A percentile compares a stretch with the other conserved stretches of the same genome.
phyloP scores from a whole-genome alignment of 148 eudicot species.

The Rhododendron henanense region DNA sequence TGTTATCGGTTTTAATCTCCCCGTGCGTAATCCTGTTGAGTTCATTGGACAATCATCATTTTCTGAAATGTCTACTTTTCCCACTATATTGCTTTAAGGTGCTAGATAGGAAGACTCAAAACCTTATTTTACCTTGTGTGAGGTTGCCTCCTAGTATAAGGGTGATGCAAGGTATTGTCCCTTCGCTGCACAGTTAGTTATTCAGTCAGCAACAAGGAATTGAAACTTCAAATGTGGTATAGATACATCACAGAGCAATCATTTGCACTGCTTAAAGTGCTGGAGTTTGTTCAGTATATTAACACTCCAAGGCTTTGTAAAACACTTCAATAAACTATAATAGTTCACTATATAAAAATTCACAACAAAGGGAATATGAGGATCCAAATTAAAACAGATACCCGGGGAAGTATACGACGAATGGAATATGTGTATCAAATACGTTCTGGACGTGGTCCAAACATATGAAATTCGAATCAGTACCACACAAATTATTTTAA shows the following conservation, averaged over 20 bases:
- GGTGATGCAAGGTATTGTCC: constrained; percentile 70
- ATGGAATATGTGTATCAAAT: neutral
- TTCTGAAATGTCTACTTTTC: neutral
- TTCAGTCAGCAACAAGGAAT: neutral
- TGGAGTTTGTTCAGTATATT: neutral
- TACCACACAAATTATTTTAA: neutral
- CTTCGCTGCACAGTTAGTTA: constrained; percentile 39
- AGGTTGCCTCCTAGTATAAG: constrained; percentile 87
- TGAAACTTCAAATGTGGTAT: neutral
- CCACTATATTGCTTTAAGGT: neutral
- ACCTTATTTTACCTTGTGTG: constrained; percentile 49
- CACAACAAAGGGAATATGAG: neutral
- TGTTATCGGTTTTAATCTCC: constrained; percentile 29
- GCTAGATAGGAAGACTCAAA: neutral
- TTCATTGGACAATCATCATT: neutral
- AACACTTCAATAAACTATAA: neutral
- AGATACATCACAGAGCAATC: neutral
- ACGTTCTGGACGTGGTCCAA: neutral
- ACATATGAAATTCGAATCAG: neutral
- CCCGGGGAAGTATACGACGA: neutral
- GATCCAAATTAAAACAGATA: neutral
- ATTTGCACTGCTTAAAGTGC: neutral
- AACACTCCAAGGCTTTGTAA: neutral
- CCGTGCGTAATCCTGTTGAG: constrained; percentile 50
- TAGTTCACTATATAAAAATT: neutral